Base-by-base conservation (phyloP, 805 yeast species). In the Pichia occidentalis region DNA sequence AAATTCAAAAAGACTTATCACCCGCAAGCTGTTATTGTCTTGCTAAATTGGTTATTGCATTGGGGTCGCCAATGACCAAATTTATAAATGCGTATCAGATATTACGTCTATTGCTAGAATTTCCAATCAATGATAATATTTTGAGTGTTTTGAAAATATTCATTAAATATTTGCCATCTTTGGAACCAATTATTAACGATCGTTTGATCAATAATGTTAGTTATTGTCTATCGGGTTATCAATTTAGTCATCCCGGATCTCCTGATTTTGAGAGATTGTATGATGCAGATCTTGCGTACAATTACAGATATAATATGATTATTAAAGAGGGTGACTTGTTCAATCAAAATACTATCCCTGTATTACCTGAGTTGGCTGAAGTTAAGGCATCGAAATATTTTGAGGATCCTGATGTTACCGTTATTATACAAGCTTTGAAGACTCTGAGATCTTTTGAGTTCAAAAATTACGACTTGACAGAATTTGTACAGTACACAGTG, bases 41-140 rank as follows among this genome's bases (percentile, higher is more conserved):
- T 30, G 85, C 94, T 0, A 83, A 85, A 60, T 63, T 92, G 25
- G 88, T 96, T 0, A 71, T 72, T 19, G 90, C 97, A 0, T 85
- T 90, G 12, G 97, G 97, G 0, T 94, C 95, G 10, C 95, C 95
- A 0, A 65, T 90, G 39, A 85, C 96, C 0, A 92, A 90, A 53
- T 87, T 85, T 55, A 63, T 92, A 39, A 88, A 86, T 46, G 73
- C 80, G 44, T 95, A 85, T 51, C 63, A 59, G 34, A 70, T 90
- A 17, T 62, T 90, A 36, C 88, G 82, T 47, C 68, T 84, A 60
- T 73, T 90, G 62, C 70, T 90, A 49, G 73, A 80, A 33, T 86
- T 95, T 44, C 84, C 95, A 0, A 69, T 90, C 37, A 81, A 86
- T n/a, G 80, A 77, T 47, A 80, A 83, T 45, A 77, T 90, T 77